phyloP scores from a whole-genome alignment of 306 rosid species.

The Betula pendula region DNA sequence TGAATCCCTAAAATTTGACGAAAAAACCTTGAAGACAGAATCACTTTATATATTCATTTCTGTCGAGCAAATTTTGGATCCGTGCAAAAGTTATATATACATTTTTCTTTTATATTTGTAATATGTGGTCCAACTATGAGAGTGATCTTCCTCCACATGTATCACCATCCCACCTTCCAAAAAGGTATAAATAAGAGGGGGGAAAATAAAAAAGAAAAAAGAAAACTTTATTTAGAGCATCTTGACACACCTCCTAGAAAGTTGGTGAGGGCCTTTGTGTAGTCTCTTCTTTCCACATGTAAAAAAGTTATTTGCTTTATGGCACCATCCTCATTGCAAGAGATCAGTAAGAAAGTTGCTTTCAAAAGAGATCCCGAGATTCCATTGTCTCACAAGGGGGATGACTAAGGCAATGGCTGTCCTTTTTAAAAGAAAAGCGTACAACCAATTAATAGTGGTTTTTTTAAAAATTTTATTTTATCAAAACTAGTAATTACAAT shows the following conservation, averaged over 20 bases:
- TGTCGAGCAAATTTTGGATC: too few relatives aligned
- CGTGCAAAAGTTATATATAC: too few relatives aligned
- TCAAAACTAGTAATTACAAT: not conserved
- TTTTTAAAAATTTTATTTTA: too few relatives aligned
- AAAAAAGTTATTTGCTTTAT: slow-evolving; percentile 20
- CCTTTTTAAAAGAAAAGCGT: slow-evolving; percentile 15
- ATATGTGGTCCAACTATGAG: too few relatives aligned
- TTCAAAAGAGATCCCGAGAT: slow-evolving; percentile 42
- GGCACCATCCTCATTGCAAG: slow-evolving; percentile 28
- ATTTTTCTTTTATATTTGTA: too few relatives aligned
- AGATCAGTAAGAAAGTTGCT: slow-evolving; percentile 45
- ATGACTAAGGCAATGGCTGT: slow-evolving; percentile 35
- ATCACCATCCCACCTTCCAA: too few relatives aligned
- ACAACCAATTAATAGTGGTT: not conserved
- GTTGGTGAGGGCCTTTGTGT: slow-evolving; percentile 3
- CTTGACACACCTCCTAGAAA: slow-evolving; percentile 5
- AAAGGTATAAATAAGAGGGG: too few relatives aligned
- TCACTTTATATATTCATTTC: too few relatives aligned
- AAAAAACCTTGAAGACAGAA: too few relatives aligned
- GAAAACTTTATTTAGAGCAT: not conserved
- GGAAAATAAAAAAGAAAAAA: too few relatives aligned
- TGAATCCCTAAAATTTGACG: too few relatives aligned
- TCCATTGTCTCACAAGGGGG: slow-evolving; percentile 37
- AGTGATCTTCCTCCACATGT: too few relatives aligned
- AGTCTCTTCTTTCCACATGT: slow-evolving; percentile 31